phyloP scores from a whole-genome alignment of 805 yeast genomes.

The Hanseniaspora pseudoguilliermondii region DNA sequence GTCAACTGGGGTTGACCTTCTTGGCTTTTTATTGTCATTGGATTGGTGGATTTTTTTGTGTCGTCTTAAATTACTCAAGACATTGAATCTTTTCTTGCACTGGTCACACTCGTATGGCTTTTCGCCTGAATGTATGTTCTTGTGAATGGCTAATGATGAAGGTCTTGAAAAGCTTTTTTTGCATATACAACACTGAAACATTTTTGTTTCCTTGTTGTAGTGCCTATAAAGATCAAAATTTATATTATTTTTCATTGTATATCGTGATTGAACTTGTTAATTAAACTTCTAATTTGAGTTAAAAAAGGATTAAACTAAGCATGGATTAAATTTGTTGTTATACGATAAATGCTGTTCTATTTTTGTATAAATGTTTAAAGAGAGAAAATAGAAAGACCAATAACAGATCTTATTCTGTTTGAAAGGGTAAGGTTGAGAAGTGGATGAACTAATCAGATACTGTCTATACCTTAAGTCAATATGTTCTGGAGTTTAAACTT shows the following conservation, averaged over 20 bases:
- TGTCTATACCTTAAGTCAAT: no score
- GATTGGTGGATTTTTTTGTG: constrained; percentile 23
- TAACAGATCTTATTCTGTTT: no score
- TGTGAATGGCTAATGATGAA: constrained; percentile 72
- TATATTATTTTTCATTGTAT: not conserved
- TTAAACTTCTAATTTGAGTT: no score
- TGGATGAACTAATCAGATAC: no score
- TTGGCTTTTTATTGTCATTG: not conserved
- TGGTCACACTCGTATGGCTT: constrained; percentile 68
- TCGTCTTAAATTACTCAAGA: constrained; percentile 24
- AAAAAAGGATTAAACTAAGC: no score
- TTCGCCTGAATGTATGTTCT: constrained; percentile 76
- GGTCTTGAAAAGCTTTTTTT: constrained; percentile 74
- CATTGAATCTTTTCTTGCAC: constrained; percentile 53
- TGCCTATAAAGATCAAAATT: not conserved
- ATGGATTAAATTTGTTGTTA: no score
- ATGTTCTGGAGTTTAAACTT: no score
- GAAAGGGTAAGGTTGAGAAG: no score
- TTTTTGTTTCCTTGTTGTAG: constrained; percentile 3
- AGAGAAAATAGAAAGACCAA: no score
- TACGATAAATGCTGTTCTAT: not conserved
- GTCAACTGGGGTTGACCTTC: not conserved
- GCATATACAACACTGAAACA: constrained; percentile 46
- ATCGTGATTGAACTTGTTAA: no score
- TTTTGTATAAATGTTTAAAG: not conserved